A percentile compares a stretch with the other conserved stretches of the same genome.
Evolutionary conservation across 345 rosid genomes (phyloP).

Genomic region (Erodium maritimum): DNA sequence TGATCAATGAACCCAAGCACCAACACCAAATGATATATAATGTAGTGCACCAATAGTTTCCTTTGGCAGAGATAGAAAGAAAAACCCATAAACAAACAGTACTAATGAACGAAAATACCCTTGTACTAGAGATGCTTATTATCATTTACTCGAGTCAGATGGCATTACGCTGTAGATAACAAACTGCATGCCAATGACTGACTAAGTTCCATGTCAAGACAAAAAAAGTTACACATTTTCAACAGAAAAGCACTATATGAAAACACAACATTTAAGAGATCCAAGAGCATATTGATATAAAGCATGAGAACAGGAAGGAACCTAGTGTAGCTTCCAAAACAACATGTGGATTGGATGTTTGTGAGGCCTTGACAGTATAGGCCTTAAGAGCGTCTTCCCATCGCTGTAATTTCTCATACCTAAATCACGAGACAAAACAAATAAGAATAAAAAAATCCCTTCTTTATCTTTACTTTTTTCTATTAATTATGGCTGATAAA

Average conservation of each 20-base stretch:
- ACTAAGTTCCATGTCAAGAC: background rate
- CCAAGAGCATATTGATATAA: background rate
- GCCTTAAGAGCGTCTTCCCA: slow-evolving; percentile 99
- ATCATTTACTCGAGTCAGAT: background rate
- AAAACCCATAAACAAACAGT: background rate
- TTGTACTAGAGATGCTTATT: too few relatives aligned
- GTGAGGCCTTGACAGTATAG: slow-evolving; percentile 68
- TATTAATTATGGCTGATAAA: background rate
- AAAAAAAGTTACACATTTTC: too few relatives aligned
- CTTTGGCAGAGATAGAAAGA: background rate
- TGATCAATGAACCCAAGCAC: background rate
- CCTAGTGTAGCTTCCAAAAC: slow-evolving; percentile 84
- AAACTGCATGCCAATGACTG: background rate
- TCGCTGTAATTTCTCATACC: slow-evolving; percentile 98
- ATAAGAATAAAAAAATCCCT: background rate
- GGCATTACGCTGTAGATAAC: background rate
- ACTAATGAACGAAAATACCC: too few relatives aligned
- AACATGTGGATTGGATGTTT: slow-evolving; percentile 65
- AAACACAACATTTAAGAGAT: background rate
- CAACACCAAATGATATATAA: background rate
- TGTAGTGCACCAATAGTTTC: background rate
- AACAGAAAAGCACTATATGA: background rate
- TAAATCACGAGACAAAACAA: slow-evolving; percentile 14
- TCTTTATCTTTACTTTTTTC: background rate
- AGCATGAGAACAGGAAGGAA: slow-evolving; percentile 12